A percentile compares a stretch with the other conserved stretches of the same genome.
These are phyloP conservation scores for Puccinia polysora DNA, from an alignment of 1,284 basidiomycete species.

Conservation along the genomic window DNA sequence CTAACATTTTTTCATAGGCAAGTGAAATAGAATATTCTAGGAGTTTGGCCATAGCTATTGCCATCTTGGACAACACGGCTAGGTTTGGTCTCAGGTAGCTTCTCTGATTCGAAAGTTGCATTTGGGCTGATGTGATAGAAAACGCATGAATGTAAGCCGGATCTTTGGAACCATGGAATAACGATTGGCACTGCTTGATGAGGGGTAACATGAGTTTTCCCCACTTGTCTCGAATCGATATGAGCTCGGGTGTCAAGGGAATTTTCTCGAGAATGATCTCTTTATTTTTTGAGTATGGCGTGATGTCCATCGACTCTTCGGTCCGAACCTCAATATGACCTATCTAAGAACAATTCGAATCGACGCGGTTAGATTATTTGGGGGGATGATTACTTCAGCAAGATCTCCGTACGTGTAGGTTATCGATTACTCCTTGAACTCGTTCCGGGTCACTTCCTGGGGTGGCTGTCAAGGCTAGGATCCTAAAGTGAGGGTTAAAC, in stretches of 20 bases:
- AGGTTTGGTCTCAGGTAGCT: conserved; percentile 29
- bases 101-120: conserved; percentile 10
- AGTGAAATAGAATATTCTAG: conserved; percentile 47
- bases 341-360: conserved; percentile 57
- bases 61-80: conserved; percentile 40
- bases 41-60: conserved; percentile 45
- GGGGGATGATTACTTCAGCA: too few relatives aligned
- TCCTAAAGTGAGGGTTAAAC: conserved; percentile 85
- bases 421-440: conserved; percentile 86
- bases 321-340: conserved; percentile 91
- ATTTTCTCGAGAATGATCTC: conserved; percentile 48
- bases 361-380: neutral
- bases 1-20: conserved; percentile 53
- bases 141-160: conserved; percentile 36
- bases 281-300: conserved; percentile 83
- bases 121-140: conserved; percentile 13
- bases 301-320: conserved; percentile 82
- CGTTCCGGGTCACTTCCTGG: conserved; percentile 80
- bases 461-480: conserved; percentile 91
- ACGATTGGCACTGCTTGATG: conserved; percentile 44
- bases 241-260: conserved; percentile 47
- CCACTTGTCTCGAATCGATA: conserved; percentile 51
- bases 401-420: conserved; percentile 63
- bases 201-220: conserved; percentile 51
- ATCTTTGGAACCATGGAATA: conserved; percentile 40